Evolutionary conservation across 352 stramenopile genomes (phyloP).

Genomic region (Globisporangium emineosum): DNA sequence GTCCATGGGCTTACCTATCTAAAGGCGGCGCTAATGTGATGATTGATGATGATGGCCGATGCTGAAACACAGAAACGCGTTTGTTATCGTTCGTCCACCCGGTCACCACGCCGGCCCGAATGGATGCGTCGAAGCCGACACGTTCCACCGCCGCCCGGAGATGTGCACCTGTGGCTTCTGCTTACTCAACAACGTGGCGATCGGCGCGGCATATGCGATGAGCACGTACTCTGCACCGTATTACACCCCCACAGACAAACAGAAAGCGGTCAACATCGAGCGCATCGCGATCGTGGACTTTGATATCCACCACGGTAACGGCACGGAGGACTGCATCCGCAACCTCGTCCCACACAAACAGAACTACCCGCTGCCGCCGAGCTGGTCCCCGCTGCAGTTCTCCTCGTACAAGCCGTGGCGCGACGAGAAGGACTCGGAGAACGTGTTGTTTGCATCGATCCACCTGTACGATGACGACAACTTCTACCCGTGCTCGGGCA

Average conservation of each 20-base stretch:
- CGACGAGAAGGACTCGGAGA: conserved; percentile 55
- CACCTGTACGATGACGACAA: conserved; percentile 61
- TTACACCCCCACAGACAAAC: conserved; percentile 25
- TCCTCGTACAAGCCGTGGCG: conserved; percentile 68
- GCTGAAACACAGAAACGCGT: conserved; percentile 38
- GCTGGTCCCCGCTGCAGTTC: conserved; percentile 56
- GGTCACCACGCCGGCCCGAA: conserved; percentile 63
- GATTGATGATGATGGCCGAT: neutral
- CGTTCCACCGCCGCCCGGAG: conserved; percentile 46
- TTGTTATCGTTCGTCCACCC: conserved; percentile 54
- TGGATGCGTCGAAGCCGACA: conserved; percentile 50
- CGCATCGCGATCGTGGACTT: conserved; percentile 66
- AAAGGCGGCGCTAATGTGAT: neutral
- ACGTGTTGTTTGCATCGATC: conserved; percentile 67
- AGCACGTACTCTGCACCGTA: conserved; percentile 42
- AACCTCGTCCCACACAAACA: conserved; percentile 62
- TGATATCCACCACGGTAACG: conserved; percentile 68
- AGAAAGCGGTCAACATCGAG: conserved; percentile 25
- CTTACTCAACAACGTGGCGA: conserved; percentile 69
- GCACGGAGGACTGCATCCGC: conserved; percentile 61
- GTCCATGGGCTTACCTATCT: neutral
- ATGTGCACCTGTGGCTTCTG: conserved; percentile 70
- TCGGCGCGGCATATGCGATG: conserved; percentile 58
- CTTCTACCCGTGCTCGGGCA: conserved; percentile 61
- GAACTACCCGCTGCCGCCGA: conserved; percentile 58